Conservation (phyloP, 768 basidiomycete genomes). For the Basidioascus undulatus region DNA sequence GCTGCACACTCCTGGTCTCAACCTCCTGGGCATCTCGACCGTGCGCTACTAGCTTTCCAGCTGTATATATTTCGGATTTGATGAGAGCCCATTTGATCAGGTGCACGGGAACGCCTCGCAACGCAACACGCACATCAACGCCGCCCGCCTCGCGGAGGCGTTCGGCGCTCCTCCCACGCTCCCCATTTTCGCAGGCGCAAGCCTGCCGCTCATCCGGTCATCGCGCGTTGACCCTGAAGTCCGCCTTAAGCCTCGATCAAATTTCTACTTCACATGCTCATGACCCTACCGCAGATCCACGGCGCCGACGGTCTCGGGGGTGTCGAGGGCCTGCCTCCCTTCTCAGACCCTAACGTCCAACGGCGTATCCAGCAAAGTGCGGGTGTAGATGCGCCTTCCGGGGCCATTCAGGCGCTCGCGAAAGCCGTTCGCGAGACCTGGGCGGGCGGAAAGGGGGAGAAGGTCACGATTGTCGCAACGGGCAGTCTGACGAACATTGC, state of each 20-base stretch:
- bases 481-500: constrained; percentile 73
- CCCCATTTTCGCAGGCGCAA: constrained; percentile 43
- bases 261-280: no score
- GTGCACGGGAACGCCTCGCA: constrained; percentile 49
- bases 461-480: constrained; percentile 45
- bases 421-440: constrained; percentile 29
- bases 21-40: constrained; percentile 60
- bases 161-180: constrained; percentile 36
- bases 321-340: constrained; percentile 43
- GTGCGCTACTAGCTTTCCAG: constrained; percentile 21
- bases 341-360: constrained; percentile 23
- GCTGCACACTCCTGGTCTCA: constrained; percentile 35
- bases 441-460: constrained; percentile 27
- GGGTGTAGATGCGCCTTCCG: neutral
- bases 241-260: neutral
- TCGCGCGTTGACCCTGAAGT: neutral
- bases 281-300: constrained; percentile 48
- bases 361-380: neutral
- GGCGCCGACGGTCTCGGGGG: constrained; percentile 63
- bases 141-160: constrained; percentile 47
- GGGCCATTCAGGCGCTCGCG: constrained; percentile 42
- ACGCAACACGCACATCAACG: constrained; percentile 38
- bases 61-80: neutral
- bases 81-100: constrained; percentile 18
- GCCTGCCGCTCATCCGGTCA: constrained; percentile 41